Conservation (phyloP, 495 filamentous ascomycete species). For the Penicillium goetzii region DNA sequence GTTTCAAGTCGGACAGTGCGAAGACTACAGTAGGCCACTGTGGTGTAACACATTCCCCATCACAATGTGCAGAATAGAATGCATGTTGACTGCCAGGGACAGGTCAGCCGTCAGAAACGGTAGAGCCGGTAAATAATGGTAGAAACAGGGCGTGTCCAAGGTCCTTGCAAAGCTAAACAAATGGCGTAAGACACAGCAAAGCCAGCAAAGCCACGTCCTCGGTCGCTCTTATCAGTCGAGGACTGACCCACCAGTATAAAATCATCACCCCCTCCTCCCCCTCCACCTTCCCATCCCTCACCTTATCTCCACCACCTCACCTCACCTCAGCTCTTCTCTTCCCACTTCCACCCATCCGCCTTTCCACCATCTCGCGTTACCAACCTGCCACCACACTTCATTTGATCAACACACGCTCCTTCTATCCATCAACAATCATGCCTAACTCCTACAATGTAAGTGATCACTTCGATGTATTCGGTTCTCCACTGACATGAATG, state of each 20-base stretch:
- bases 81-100: not conserved
- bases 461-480: slow-evolving; percentile 11
- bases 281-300: slow-evolving; percentile 19
- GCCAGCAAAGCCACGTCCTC: slow-evolving; percentile 9
- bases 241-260: slow-evolving; percentile 21
- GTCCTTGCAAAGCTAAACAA: slow-evolving; percentile 15
- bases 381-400: not conserved
- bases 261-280: slow-evolving; percentile 15
- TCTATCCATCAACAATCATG: slow-evolving; percentile 51
- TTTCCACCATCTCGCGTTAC: not conserved
- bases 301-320: slow-evolving; percentile 9
- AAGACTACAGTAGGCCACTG: slow-evolving; percentile 11
- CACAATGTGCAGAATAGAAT: not conserved
- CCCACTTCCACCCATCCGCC: slow-evolving; percentile 1
- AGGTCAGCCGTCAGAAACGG: not conserved
- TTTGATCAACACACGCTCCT: slow-evolving; percentile 3
- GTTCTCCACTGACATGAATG: slow-evolving; percentile 23
- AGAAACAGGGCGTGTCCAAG: slow-evolving; percentile 11
- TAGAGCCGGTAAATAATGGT: slow-evolving; percentile 11
- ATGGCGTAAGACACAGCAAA: slow-evolving; percentile 23
- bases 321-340: not conserved
- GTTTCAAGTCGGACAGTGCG: slow-evolving; percentile 7
- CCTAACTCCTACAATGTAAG: slow-evolving; percentile 69
- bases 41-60: slow-evolving; percentile 13
- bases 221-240: slow-evolving; percentile 24